A percentile compares a stretch with the other conserved stretches of the same genome.
Conservation (phyloP, 2,329 filamentous ascomycete species). For the Pseudogymnoascus sp. region DNA sequence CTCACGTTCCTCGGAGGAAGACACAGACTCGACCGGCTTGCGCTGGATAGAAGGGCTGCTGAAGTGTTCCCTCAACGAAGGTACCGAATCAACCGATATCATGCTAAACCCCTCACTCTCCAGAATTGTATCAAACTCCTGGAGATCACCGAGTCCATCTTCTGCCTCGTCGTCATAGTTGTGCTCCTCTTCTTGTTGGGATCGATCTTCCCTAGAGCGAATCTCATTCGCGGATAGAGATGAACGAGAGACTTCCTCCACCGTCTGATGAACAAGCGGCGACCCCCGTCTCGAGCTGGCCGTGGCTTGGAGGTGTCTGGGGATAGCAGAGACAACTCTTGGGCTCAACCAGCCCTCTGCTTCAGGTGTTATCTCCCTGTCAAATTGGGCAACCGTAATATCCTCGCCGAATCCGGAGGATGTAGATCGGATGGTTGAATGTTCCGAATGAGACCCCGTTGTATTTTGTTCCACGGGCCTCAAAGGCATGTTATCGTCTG, state of each 20-base stretch:
- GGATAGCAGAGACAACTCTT: slow-evolving; percentile 9
- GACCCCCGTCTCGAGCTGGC: not conserved
- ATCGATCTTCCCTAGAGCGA: not conserved
- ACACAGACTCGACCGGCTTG: slow-evolving; percentile 11
- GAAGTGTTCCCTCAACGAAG: slow-evolving; percentile 37
- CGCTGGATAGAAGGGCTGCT: slow-evolving; percentile 26
- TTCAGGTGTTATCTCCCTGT: slow-evolving; percentile 20
- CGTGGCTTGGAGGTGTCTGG: not conserved
- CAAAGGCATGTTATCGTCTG: not conserved
- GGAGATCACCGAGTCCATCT: slow-evolving; percentile 29
- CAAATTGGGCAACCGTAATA: slow-evolving; percentile 22
- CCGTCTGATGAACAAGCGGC: not conserved
- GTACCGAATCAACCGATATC: slow-evolving; percentile 45
- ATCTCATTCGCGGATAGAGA: not conserved
- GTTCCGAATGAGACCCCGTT: slow-evolving; percentile 11
- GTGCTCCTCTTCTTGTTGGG: slow-evolving; percentile 12
- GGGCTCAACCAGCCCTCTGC: slow-evolving; percentile 23
- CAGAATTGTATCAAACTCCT: slow-evolving; percentile 44
- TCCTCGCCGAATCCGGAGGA: slow-evolving; percentile 14
- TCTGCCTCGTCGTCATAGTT: slow-evolving; percentile 24
- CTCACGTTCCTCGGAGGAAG: not conserved
- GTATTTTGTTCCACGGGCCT: not conserved
- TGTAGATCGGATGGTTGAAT: slow-evolving; percentile 19
- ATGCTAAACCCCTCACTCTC: slow-evolving; percentile 50
- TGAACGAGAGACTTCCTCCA: not conserved